phyloP scores from a whole-genome alignment of 2,329 filamentous ascomycete species.

The Claviceps monticola region DNA sequence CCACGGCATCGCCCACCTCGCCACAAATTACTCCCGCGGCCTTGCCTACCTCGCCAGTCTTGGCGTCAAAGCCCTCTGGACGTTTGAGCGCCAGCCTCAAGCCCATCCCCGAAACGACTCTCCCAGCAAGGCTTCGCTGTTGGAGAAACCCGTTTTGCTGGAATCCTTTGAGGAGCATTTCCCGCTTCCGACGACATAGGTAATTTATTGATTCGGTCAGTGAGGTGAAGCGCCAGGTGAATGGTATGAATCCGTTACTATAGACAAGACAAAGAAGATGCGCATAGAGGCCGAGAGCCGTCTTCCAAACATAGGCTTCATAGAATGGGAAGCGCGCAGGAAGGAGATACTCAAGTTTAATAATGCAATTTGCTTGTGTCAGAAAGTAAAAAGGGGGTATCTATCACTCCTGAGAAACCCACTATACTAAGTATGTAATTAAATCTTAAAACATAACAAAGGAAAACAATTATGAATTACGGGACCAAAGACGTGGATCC shows the following conservation, averaged over 20 bases:
- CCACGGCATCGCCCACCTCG: constrained; percentile 76
- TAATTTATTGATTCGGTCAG: no score
- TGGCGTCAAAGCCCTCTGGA: constrained; percentile 51
- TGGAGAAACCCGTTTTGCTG: constrained; percentile 30
- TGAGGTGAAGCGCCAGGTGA: background rate
- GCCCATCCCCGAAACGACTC: constrained; percentile 11
- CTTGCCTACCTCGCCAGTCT: constrained; percentile 56
- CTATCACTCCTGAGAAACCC: background rate
- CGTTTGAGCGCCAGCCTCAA: constrained; percentile 25
- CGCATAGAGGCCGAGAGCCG: background rate
- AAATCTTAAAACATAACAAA: background rate
- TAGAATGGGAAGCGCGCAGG: no score
- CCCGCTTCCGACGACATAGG: background rate
- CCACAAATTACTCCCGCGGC: constrained; percentile 64
- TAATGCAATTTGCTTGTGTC: no score
- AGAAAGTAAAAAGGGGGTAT: background rate
- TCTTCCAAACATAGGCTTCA: no score
- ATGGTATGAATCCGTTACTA: background rate
- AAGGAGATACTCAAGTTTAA: no score
- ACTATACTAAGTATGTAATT: background rate
- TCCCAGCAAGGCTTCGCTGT: constrained; percentile 21
- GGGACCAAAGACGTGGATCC: no score
- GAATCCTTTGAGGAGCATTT: constrained; percentile 23
- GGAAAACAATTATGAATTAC: no score
- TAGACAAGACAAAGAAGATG: background rate